Evolutionary conservation across 306 rosid genomes (phyloP).

Genomic region (Vigna angularis): DNA sequence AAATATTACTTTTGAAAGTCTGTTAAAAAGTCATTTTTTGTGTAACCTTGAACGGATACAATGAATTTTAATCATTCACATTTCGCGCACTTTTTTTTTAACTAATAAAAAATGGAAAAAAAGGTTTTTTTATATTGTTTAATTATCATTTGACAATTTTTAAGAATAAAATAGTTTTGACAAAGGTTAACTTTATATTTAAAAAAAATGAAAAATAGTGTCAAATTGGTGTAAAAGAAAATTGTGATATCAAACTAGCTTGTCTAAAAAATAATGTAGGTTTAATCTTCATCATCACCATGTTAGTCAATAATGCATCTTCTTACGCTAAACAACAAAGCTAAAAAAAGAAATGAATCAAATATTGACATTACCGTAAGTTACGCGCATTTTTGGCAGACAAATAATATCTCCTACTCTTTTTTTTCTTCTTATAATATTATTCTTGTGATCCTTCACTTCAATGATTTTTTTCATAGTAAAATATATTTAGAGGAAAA

Average conservation of each 20-base stretch:
- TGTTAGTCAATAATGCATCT: neutral
- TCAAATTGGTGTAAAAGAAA: too few species aligned
- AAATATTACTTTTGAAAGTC: too few species aligned
- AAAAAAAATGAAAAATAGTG: too few species aligned
- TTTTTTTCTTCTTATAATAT: neutral
- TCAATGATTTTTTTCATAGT: neutral
- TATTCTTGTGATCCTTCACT: neutral
- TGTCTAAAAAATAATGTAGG: neutral
- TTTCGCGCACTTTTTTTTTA: too few species aligned
- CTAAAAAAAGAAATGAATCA: neutral
- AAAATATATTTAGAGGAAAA: neutral
- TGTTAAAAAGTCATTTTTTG: too few species aligned
- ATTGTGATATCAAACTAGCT: too few species aligned
- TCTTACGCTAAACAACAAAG: neutral
- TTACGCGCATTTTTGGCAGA: neutral
- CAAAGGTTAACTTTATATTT: too few species aligned
- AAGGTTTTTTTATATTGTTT: too few species aligned
- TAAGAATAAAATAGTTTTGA: too few species aligned
- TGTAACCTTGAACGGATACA: too few species aligned
- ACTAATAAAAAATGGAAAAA: neutral
- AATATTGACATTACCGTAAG: neutral
- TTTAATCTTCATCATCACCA: neutral
- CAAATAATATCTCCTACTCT: neutral
- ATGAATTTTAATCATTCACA: too few species aligned
- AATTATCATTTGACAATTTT: too few species aligned